These are phyloP conservation scores for Fusarium dimerum DNA, from an alignment of 2,329 filamentous ascomycete genomes.

Conservation along the genomic window DNA sequence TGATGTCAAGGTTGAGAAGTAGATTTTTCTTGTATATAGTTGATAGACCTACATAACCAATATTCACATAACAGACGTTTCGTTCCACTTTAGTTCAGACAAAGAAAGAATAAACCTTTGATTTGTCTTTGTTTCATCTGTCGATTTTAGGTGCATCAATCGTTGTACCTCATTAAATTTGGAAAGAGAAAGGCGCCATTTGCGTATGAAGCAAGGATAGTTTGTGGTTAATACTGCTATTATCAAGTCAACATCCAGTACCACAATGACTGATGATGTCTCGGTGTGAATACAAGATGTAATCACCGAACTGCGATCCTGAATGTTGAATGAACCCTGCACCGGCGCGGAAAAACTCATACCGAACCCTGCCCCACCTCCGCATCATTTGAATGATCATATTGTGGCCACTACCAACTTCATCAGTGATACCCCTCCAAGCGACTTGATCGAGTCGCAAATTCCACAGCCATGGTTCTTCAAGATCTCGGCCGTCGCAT, in stretches of 20 bases:
- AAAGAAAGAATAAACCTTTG: no score
- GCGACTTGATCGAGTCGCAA: conserved; percentile 20
- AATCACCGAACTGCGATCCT: background rate
- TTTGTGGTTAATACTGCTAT: no score
- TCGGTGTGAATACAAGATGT: background rate
- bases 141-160: no score
- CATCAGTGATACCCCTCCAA: conserved; percentile 27
- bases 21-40: background rate
- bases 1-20: conserved; percentile 41
- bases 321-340: background rate
- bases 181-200: no score
- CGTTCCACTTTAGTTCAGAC: no score
- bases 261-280: background rate
- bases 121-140: no score
- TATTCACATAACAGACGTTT: no score
- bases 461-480: conserved; percentile 74
- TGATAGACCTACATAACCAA: no score
- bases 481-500: conserved; percentile 98
- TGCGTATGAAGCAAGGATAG: no score
- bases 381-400: conserved; percentile 6
- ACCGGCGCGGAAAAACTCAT: conserved; percentile 17
- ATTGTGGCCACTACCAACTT: conserved; percentile 25
- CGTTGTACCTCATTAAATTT: no score
- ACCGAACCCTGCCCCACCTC: conserved; percentile 18
- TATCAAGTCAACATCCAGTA: no score